phyloP scores from a whole-genome alignment of 1,284 basidiomycete species.

The Melampsora americana region DNA sequence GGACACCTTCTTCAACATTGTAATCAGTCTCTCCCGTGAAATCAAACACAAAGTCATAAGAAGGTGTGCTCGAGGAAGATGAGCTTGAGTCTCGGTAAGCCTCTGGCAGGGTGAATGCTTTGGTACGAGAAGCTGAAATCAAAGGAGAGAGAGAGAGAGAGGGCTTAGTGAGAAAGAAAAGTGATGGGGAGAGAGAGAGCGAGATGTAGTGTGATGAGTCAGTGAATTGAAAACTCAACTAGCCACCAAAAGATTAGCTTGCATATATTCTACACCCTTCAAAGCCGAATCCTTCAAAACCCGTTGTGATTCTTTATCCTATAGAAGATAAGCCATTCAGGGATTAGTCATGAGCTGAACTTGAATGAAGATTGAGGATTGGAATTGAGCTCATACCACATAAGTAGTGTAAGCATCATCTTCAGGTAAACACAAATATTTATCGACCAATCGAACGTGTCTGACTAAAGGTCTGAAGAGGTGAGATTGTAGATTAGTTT shows the following conservation, averaged over 20 bases:
- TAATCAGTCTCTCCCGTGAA: constrained; percentile 44
- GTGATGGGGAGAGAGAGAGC: too few species aligned
- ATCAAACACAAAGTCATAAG: constrained; percentile 45
- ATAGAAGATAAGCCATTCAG: background rate
- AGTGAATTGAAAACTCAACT: constrained; percentile 15
- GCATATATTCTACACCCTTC: constrained; percentile 47
- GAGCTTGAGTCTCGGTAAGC: constrained; percentile 1
- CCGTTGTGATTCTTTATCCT: constrained; percentile 45
- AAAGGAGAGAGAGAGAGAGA: background rate
- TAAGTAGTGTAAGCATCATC: constrained; percentile 45
- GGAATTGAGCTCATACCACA: constrained; percentile 8
- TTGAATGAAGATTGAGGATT: background rate
- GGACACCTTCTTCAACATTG: constrained; percentile 42
- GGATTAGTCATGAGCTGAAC: background rate
- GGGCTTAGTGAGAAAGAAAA: too few species aligned
- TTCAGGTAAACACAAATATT: constrained; percentile 44
- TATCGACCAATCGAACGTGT: constrained; percentile 44
- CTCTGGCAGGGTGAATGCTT: constrained; percentile 39
- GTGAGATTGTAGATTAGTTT: background rate
- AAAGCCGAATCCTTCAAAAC: constrained; percentile 44
- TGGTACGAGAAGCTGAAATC: constrained; percentile 32
- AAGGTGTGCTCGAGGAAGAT: background rate
- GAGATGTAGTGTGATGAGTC: too few species aligned
- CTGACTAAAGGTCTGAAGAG: constrained; percentile 30
- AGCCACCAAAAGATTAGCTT: constrained; percentile 46